Evolutionary conservation across 2,329 filamentous ascomycete species (phyloP), one percentile per base, ranked within the genome.

Genomic region (Madurella fahalii): DNA sequence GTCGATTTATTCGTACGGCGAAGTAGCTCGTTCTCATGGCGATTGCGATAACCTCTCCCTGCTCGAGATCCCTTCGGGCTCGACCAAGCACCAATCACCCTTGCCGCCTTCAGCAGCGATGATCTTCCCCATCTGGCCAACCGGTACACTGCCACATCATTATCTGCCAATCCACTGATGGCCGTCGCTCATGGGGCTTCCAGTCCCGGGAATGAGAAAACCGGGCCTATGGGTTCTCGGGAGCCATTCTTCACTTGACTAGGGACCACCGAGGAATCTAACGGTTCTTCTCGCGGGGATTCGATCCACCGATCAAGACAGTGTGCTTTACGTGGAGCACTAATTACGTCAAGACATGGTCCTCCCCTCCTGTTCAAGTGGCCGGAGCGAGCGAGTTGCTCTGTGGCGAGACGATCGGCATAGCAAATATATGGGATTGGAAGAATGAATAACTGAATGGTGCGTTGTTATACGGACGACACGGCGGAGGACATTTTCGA

Each of bases 1-100:
- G 1, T 79, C n/a, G n/a, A n/a, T 77, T 52, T 55, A 62, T 12
- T 67, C 72, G 12, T 69, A 69, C 50, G 70, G 72, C 37, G 74
- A 78, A 58, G 72, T 79, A 40, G 67, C 71, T 0, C 74, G 75
- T 2, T 72, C 71, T 3, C 52, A 50, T 0, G 72, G 72, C 15
- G 76, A 79, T 59, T 67, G 74, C 50, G 76, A 78, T 63, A 79
- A 78, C 61, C 67, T 72, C 34, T 77, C 73, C 56, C 60, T 79
- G 13, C 65, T 77, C 11, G 74, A 77, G 54, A 58, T 72, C 2
- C 68, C 72, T 1, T 62, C 65, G 9, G 58, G 57, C 0, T 34
- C 15, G 57, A 13, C 41, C 49, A 50, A 15, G 42, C 17, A 11
- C 65, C 68, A 0, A 64, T 65, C 1, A 64, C 77, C 2, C 67